Base-by-base conservation (phyloP, 1,139 yeast genomes). In the Zygoascus meyerae region DNA sequence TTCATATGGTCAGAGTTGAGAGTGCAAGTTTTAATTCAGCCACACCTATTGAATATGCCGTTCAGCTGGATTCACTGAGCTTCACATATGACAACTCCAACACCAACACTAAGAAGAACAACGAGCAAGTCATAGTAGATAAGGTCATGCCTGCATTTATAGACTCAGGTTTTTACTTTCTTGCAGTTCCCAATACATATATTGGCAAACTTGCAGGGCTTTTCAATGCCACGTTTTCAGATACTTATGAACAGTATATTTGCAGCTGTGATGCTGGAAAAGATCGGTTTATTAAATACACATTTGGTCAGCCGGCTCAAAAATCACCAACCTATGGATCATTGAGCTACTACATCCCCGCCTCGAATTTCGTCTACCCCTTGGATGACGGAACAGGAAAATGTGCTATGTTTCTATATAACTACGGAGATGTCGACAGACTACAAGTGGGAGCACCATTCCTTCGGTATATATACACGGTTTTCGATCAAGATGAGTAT, bases 391-490 rank as follows among this genome's bases (percentile, higher is more conserved):
- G 44, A 2, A 36, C 48, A 18, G 48, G 48, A 36, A 33, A 12
- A 5, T 53, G 56, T 33, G 43, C 40, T 10, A 36, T 53, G 12
- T 48, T 49, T 9, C 30, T 51, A 8, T 40, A 38, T 28, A n/a
- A 40, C 10, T 49, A 49, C 32, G 46, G 47, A 12, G 17, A 38
- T 3, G 48, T 42, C 10, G 39, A 48, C 18, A 38, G 49, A 18
- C 42, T 47, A n/a, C 63, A 65, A 1, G 56, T 77, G 33, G 85
- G 85, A 7, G 83, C 78, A 58, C 73, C 76, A 41, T 70, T 79
- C 53, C 66, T 80, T 52, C 67, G 80, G 49, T 67, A 66, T 52
- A 77, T 76, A 12, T 80, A 80, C 55, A 68, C 75, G 44, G 82
- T 78, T 17, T 79, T 71, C 49, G 81, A 80, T 58, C 67, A 77